A percentile compares a stretch with the other conserved stretches of the same genome.
Evolutionary conservation across 2,329 filamentous ascomycete species (phyloP).

Genomic region (Claviceps humidiphila): DNA sequence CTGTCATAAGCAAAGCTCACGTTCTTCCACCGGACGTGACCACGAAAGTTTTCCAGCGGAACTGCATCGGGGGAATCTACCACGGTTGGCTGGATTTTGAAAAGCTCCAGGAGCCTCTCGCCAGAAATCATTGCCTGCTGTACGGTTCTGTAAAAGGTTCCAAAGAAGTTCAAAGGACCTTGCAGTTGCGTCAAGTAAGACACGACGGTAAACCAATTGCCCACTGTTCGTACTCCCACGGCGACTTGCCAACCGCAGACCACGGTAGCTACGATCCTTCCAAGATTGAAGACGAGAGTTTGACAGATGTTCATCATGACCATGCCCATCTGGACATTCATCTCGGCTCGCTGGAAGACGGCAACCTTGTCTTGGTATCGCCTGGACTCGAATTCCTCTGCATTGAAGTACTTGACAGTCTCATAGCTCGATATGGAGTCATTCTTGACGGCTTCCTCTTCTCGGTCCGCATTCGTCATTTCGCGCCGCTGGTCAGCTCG

Average conservation of each 20-base stretch:
- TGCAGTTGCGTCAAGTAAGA: slow-evolving; percentile 72
- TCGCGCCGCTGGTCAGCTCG: slow-evolving; percentile 79
- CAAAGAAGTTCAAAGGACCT: slow-evolving; percentile 74
- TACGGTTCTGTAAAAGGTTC: slow-evolving; percentile 89
- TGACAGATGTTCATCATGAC: slow-evolving; percentile 73
- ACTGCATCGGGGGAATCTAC: slow-evolving; percentile 58
- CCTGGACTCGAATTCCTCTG: slow-evolving; percentile 64
- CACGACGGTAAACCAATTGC: slow-evolving; percentile 59
- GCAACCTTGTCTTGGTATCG: slow-evolving; percentile 59
- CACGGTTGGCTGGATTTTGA: slow-evolving; percentile 91
- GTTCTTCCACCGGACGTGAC: slow-evolving; percentile 75
- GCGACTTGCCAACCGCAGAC: slow-evolving; percentile 68
- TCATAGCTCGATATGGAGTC: slow-evolving; percentile 99
- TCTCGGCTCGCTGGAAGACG: slow-evolving; percentile 61
- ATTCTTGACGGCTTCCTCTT: slow-evolving; percentile 96
- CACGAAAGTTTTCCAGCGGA: slow-evolving; percentile 54
- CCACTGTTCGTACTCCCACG: slow-evolving; percentile 48
- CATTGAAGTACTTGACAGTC: slow-evolving; percentile 84
- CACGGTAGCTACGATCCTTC: slow-evolving; percentile 57
- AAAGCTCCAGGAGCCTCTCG: slow-evolving; percentile 85
- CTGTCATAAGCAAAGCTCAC: slow-evolving; percentile 85
- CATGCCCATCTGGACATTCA: slow-evolving; percentile 62
- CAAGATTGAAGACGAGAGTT: slow-evolving; percentile 66
- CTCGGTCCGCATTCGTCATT: slow-evolving; percentile 89
- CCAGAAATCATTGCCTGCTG: slow-evolving; percentile 97